Evolutionary conservation across 495 filamentous ascomycete genomes (phyloP).

Genomic region (Jackrogersella multiformis): DNA sequence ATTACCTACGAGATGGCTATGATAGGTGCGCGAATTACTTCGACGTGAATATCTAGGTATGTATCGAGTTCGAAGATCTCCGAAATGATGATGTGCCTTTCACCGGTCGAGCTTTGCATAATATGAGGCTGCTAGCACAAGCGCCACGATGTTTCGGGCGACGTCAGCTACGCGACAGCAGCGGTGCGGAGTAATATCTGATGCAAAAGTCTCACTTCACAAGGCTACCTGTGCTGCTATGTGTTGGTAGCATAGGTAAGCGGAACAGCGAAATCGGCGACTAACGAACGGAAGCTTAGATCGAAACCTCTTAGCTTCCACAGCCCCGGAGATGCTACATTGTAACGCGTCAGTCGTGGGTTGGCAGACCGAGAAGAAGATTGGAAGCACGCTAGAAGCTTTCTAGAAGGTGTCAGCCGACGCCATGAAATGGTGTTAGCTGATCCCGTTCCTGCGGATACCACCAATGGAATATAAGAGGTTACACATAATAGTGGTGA

Average conservation of each 20-base stretch:
- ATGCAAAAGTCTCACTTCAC: slow-evolving; percentile 3
- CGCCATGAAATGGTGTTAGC: slow-evolving; percentile 36
- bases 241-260: too few species aligned
- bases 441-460: slow-evolving; percentile 25
- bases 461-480: slow-evolving; percentile 27
- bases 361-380: slow-evolving; percentile 26
- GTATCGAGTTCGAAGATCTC: slow-evolving; percentile 26
- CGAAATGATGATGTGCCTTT: slow-evolving; percentile 22
- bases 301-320: not conserved
- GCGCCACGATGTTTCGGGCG: slow-evolving; percentile 4
- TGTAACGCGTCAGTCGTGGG: slow-evolving; percentile 15
- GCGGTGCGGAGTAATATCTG: not conserved
- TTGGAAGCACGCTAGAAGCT: slow-evolving; percentile 46
- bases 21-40: slow-evolving; percentile 35
- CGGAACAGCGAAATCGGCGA: slow-evolving; percentile 33
- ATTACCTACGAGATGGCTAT: not conserved
- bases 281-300: not conserved
- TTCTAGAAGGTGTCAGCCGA: slow-evolving; percentile 54
- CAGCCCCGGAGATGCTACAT: slow-evolving; percentile 8
- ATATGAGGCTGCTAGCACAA: slow-evolving; percentile 18
- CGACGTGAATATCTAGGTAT: not conserved
- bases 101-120: slow-evolving; percentile 3
- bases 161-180: slow-evolving; percentile 18
- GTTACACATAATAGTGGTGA: slow-evolving; percentile 31
- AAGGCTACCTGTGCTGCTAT: slow-evolving; percentile 31